phyloP scores from a whole-genome alignment of 805 yeast genomes.

The Wickerhamomyces subpelliculosus region DNA sequence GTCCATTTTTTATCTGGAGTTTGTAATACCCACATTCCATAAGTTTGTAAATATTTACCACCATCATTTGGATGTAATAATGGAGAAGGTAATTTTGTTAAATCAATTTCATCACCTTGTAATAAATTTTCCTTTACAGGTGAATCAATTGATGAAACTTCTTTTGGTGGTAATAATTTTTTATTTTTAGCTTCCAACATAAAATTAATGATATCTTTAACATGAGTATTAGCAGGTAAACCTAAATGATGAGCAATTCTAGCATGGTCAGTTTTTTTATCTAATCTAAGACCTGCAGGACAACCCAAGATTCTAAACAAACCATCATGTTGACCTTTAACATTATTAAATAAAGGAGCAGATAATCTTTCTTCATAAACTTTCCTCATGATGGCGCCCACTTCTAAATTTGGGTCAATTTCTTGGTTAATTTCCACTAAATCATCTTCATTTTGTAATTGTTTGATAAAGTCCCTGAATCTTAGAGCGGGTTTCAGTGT shows the following conservation, averaged over 20 bases:
- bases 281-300: constrained; percentile 17
- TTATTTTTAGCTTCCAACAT: constrained; percentile 15
- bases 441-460: constrained; percentile 18
- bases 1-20: constrained; percentile 24
- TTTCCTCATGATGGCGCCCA: constrained; percentile 24
- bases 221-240: constrained; percentile 16
- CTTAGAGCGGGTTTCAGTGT: constrained; percentile 16
- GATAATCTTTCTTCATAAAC: constrained; percentile 18
- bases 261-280: constrained; percentile 16
- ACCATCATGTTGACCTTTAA: constrained; percentile 10
- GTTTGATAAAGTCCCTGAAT: constrained; percentile 22
- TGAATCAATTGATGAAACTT: constrained; percentile 10
- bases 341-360: constrained; percentile 20
- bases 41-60: constrained; percentile 23
- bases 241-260: constrained; percentile 22
- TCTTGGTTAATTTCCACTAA: constrained; percentile 18
- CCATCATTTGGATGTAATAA: constrained; percentile 20
- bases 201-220: constrained; percentile 18
- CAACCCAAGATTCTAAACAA: constrained; percentile 20
- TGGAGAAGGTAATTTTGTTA: constrained; percentile 18
- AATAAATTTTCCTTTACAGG: constrained; percentile 17
- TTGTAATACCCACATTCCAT: constrained; percentile 22
- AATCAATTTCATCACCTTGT: constrained; percentile 15
- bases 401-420: constrained; percentile 22
- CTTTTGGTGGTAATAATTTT: constrained; percentile 11